phyloP scores from a whole-genome alignment of 2,329 filamentous ascomycete genomes.

The Paecilomyces formosus region DNA sequence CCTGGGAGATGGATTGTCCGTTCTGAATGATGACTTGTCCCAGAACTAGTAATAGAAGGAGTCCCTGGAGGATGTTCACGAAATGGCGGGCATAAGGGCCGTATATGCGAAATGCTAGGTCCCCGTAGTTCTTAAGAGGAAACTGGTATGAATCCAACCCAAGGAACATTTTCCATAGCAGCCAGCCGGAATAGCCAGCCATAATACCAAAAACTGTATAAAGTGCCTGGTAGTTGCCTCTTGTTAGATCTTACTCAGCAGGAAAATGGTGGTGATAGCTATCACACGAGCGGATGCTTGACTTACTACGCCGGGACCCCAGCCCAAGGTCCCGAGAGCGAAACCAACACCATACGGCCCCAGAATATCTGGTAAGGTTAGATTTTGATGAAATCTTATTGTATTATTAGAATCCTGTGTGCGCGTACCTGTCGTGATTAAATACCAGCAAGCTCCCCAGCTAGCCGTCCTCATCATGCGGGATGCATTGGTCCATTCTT shows the following conservation, averaged over 20 bases:
- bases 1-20: conserved; percentile 49
- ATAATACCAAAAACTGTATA: conserved; percentile 40
- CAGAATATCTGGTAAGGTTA: conserved; percentile 28
- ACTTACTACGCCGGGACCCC: conserved; percentile 33
- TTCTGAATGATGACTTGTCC: conserved; percentile 41
- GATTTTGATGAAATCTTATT: no score
- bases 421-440: conserved; percentile 35
- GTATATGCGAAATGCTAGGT: conserved; percentile 43
- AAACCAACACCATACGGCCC: conserved; percentile 34
- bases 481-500: conserved; percentile 43
- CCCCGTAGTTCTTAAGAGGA: conserved; percentile 41
- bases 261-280: neutral
- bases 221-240: conserved; percentile 16
- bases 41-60: conserved; percentile 33
- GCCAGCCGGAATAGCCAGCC: conserved; percentile 38
- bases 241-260: neutral
- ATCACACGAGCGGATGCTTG: neutral
- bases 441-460: conserved; percentile 41
- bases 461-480: conserved; percentile 41
- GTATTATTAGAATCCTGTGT: no score
- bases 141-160: conserved; percentile 42
- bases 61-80: conserved; percentile 43
- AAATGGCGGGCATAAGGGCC: conserved; percentile 39
- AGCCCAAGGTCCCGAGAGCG: conserved; percentile 29
- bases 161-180: conserved; percentile 41